Evolutionary conservation across 495 filamentous ascomycete species (phyloP).

Genomic region (Tuber microsphaerosporum): DNA sequence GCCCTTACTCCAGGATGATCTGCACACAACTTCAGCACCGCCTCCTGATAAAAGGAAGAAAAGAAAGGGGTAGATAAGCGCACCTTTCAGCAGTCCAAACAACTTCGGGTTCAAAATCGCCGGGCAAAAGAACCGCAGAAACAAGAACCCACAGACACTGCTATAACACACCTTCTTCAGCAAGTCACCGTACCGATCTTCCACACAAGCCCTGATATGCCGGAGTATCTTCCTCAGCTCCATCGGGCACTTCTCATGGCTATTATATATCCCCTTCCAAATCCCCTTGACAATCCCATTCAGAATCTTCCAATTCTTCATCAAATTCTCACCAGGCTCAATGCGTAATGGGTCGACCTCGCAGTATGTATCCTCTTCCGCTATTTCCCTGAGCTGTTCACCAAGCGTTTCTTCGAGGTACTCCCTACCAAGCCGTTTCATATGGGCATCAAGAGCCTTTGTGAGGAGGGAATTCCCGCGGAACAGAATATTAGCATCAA

Average conservation of each 20-base stretch:
- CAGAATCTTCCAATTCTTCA: slow-evolving; percentile 75
- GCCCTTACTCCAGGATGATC: slow-evolving; percentile 82
- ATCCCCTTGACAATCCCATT: slow-evolving; percentile 69
- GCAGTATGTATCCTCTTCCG: slow-evolving; percentile 79
- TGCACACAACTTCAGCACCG: slow-evolving; percentile 35
- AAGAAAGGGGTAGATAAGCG: slow-evolving; percentile 9
- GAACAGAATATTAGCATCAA: slow-evolving; percentile 91
- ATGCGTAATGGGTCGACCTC: slow-evolving; percentile 86
- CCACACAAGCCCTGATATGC: slow-evolving; percentile 86
- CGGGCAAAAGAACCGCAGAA: slow-evolving; percentile 91
- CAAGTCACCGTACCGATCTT: slow-evolving; percentile 96
- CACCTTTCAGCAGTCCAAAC: slow-evolving; percentile 82
- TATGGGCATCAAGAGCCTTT: slow-evolving; percentile 86
- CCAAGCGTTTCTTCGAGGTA: slow-evolving; percentile 82
- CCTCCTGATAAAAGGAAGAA: not conserved
- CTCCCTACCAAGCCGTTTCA: slow-evolving; percentile 88
- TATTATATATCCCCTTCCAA: slow-evolving; percentile 73
- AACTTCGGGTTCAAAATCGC: slow-evolving; percentile 94
- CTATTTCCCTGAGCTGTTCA: slow-evolving; percentile 80
- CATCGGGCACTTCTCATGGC: slow-evolving; percentile 65
- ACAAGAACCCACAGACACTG: slow-evolving; percentile 92
- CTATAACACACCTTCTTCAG: slow-evolving; percentile 88
- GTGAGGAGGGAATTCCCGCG: slow-evolving; percentile 91
- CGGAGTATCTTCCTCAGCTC: slow-evolving; percentile 84
- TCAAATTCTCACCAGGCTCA: slow-evolving; percentile 62